Percentiles rank a stretch among this genome's conserved stretches.
Evolutionary conservation across 495 filamentous ascomycete species (phyloP).

Genomic region (Penicillium desertorum): DNA sequence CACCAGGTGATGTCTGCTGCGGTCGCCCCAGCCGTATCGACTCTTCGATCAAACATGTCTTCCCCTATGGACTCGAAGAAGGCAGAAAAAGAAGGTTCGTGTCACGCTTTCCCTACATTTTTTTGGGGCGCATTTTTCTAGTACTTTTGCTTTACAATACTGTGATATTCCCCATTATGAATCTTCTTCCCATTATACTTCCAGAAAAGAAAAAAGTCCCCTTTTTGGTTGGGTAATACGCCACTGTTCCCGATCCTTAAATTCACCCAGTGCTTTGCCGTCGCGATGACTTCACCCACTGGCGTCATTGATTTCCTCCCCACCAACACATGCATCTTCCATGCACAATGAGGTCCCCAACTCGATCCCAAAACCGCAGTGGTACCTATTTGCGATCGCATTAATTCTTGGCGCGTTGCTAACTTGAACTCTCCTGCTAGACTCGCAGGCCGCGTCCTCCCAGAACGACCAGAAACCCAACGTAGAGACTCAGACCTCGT

Average conservation of each 20-base stretch:
- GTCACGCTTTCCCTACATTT: conserved; percentile 6
- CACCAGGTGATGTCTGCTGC: conserved; percentile 45
- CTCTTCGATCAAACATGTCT: conserved; percentile 30
- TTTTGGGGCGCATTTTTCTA: conserved; percentile 2
- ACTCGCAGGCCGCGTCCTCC: conserved; percentile 44
- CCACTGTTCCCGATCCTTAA: conserved; percentile 36
- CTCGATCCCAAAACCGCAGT: conserved; percentile 25
- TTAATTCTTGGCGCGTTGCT: conserved; percentile 24
- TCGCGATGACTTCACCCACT: conserved; percentile 50
- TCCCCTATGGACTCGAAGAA: conserved; percentile 55
- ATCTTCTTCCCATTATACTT: conserved; percentile 12
- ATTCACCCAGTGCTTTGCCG: conserved; percentile 31
- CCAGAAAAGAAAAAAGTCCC: conserved; percentile 8
- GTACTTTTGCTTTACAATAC: conserved; percentile 18
- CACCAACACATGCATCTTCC: conserved; percentile 10
- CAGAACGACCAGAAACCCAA: conserved; percentile 46
- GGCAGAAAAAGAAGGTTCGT: conserved; percentile 40
- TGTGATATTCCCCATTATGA: conserved; percentile 4
- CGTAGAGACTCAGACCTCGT: conserved; percentile 49
- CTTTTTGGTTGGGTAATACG: conserved; percentile 39
- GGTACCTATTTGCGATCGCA: conserved; percentile 33
- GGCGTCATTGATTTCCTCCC: conserved; percentile 42
- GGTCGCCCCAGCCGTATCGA: conserved; percentile 44
- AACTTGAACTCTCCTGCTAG: conserved; percentile 32
- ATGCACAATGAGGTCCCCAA: conserved; percentile 23